phyloP scores from a whole-genome alignment of 495 filamentous ascomycete genomes.

The Aspergillus olivimuriae region DNA sequence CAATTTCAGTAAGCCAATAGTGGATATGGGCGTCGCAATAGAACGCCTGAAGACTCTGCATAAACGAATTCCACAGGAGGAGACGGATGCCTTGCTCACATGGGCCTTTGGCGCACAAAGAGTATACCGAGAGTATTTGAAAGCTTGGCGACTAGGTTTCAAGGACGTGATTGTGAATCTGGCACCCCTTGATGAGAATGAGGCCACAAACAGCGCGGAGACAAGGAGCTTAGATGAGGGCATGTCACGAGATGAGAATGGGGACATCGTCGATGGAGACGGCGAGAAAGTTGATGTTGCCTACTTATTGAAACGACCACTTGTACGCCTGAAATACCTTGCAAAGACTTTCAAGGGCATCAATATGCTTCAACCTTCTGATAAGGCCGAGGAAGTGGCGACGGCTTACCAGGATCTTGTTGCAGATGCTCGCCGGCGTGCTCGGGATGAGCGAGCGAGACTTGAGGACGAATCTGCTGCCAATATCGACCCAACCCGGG shows the following conservation, averaged over 20 bases:
- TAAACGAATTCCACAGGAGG: slow-evolving; percentile 65
- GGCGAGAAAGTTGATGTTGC: slow-evolving; percentile 94
- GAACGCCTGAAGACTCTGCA: slow-evolving; percentile 79
- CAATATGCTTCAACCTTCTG: slow-evolving; percentile 48
- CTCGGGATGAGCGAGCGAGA: slow-evolving; percentile 78
- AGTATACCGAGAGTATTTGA: slow-evolving; percentile 82
- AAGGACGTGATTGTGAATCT: slow-evolving; percentile 93
- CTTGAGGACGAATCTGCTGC: slow-evolving; percentile 87
- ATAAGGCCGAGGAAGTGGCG: slow-evolving; percentile 51
- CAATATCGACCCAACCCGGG: slow-evolving; percentile 70
- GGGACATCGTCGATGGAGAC: slow-evolving; percentile 67
- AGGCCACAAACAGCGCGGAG: slow-evolving; percentile 37
- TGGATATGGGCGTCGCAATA: slow-evolving; percentile 88
- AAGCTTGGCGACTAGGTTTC: slow-evolving; percentile 89
- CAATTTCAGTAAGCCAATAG: slow-evolving; percentile 77
- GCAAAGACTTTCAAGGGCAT: slow-evolving; percentile 74
- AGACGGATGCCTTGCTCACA: slow-evolving; percentile 58
- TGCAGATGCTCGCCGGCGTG: slow-evolving; percentile 65
- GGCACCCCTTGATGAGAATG: slow-evolving; percentile 57
- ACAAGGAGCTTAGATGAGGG: slow-evolving; percentile 59
- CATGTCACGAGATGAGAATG: slow-evolving; percentile 68
- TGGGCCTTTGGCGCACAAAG: slow-evolving; percentile 76
- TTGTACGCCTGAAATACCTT: slow-evolving; percentile 84
- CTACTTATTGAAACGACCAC: slow-evolving; percentile 80
- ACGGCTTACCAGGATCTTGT: slow-evolving; percentile 64